A percentile compares a stretch with the other conserved stretches of the same genome.
phyloP scores from a whole-genome alignment of 1,284 basidiomycete genomes.

The Puccinia polysora region DNA sequence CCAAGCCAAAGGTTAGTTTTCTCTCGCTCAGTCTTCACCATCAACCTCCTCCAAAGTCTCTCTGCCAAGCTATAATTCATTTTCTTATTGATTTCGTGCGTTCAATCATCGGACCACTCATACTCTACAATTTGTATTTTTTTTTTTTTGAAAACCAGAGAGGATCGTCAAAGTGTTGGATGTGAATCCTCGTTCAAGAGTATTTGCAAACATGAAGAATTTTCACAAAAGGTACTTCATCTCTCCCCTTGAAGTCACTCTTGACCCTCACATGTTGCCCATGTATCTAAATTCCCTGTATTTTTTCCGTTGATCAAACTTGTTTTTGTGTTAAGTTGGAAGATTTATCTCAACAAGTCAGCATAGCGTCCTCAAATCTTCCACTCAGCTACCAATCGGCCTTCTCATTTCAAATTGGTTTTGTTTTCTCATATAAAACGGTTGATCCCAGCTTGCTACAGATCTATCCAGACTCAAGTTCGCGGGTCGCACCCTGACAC shows the following conservation, averaged over 20 bases:
- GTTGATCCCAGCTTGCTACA: slow-evolving; percentile 16
- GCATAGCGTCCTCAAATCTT: not conserved
- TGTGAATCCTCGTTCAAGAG: slow-evolving; percentile 20
- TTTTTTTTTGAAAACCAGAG: not conserved
- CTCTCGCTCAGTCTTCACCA: not conserved
- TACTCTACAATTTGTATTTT: not conserved
- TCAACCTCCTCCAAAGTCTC: not conserved
- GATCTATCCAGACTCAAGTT: slow-evolving; percentile 14
- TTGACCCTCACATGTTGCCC: not conserved
- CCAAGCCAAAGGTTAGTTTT: slow-evolving; percentile 21
- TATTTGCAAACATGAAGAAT: slow-evolving; percentile 1
- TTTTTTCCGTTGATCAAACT: not conserved
- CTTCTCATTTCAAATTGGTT: not conserved
- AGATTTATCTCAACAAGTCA: slow-evolving; percentile 13
- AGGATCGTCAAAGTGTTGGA: slow-evolving; percentile 22
- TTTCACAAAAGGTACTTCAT: slow-evolving; percentile 11
- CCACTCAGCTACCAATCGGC: not conserved
- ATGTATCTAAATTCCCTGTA: too few relatives aligned
- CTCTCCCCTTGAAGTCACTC: not conserved
- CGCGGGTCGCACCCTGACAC: slow-evolving; percentile 16
- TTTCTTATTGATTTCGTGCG: not conserved
- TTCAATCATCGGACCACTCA: not conserved
- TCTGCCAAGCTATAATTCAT: too few relatives aligned
- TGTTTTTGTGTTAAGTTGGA: slow-evolving; percentile 11
- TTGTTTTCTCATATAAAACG: not conserved